Evolutionary conservation across 2,329 filamentous ascomycete genomes (phyloP).

Genomic region (Akanthomyces lecanii): DNA sequence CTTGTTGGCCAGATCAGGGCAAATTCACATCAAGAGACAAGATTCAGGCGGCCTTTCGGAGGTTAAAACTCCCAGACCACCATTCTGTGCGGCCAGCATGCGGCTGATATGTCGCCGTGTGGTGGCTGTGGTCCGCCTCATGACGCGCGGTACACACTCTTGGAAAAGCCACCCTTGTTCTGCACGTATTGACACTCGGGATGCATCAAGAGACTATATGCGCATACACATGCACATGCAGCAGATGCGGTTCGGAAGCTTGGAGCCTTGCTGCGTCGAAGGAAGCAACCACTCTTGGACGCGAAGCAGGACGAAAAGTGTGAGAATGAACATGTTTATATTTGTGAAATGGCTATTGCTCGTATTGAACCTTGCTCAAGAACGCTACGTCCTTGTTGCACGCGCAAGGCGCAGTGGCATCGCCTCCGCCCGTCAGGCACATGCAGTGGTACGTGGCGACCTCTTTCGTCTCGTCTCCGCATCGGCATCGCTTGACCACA

Average conservation of each 20-base stretch:
- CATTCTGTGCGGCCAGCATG: neutral
- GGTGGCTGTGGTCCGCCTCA: neutral
- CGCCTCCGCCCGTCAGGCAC: neutral
- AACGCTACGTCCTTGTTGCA: slow-evolving; percentile 8
- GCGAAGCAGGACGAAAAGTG: too few relatives aligned
- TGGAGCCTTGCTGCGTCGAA: too few relatives aligned
- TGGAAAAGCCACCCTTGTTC: neutral
- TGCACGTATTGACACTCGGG: neutral
- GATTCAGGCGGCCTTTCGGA: neutral
- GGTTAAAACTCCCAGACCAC: too few relatives aligned
- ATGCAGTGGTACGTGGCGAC: slow-evolving; percentile 6
- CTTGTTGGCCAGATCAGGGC: neutral
- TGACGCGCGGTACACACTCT: neutral
- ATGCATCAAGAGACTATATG: neutral
- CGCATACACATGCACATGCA: too few relatives aligned
- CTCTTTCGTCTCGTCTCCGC: neutral
- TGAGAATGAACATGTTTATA: neutral
- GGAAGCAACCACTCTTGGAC: neutral
- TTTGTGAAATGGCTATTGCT: neutral
- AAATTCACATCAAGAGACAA: neutral
- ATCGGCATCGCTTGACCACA: neutral
- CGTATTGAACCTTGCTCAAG: slow-evolving; percentile 5
- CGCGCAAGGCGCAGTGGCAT: neutral
- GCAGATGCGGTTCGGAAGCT: too few relatives aligned
- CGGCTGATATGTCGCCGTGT: neutral